Evolutionary conservation across 805 yeast species (phyloP), one percentile per base, ranked within the genome.

Genomic region (Schwanniomyces pseudopolymorphus): DNA sequence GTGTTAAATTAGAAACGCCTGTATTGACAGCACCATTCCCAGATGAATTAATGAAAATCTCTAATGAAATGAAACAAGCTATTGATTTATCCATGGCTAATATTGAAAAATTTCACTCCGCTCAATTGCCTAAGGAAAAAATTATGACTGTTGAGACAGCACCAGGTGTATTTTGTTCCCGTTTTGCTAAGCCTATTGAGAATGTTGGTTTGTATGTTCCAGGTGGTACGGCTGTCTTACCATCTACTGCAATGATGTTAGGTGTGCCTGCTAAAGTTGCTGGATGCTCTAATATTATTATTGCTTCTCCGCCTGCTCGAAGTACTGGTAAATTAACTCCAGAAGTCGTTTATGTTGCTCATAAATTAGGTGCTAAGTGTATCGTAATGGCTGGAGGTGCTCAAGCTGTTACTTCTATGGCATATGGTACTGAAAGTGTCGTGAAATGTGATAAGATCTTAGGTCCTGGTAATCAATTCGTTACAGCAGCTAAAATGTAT

Each of bases 391-490:
- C 99, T 1, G 99, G 99, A 59, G 99, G 99, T 61, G 99, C 99
- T 3, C 99, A 94, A 75, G 99, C 99, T 5, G 89, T 94, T 43
- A 96, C 97, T 40, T 96, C 99, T 4, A 82, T 94, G 96, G 99
- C 99, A 1, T 94, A 94, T 65, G 99, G 99, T 63, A 94, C 99
- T 11, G 89, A 89, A 57, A 72, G 87, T 31, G 85, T 94, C 42
- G 87, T 96, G 43, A 94, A 94, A 70, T 92, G 92, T 62, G 97
- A 94, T 70, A 94, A 94, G 78, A 91, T 94, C 51, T 78, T 94
- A 66, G 99, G 99, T 40, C 99, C 99, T 20, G 99, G 99, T 50
- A 94, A 94, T 72, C 99, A 94, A 73, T 94, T 94, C 65, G 99
- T 94, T 44, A 94, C 99, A 16, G 98, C 99, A 37, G 99, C 99